Evolutionary conservation across 208 protist species (phyloP).

Genomic region (Crithidia sp.): DNA sequence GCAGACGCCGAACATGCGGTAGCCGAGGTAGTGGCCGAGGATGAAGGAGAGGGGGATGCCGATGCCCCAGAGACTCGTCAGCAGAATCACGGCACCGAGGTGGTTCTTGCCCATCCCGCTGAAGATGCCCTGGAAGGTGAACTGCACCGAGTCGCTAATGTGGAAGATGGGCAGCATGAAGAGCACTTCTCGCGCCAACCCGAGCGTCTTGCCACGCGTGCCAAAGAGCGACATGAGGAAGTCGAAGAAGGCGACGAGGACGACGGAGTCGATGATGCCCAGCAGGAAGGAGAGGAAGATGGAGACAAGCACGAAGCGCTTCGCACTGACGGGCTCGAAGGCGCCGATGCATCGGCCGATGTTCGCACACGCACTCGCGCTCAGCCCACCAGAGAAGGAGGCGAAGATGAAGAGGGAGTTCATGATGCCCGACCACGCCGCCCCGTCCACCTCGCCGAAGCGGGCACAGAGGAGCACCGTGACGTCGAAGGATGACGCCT

Average conservation of each 20-base stretch:
- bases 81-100: conserved; percentile 73
- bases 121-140: conserved; percentile 88
- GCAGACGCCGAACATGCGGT: conserved; percentile 72
- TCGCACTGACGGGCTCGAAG: conserved; percentile 56
- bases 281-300: conserved; percentile 46
- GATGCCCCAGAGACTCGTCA: conserved; percentile 76
- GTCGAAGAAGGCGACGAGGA: conserved; percentile 69
- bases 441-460: conserved; percentile 63
- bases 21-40: conserved; percentile 61
- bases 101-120: conserved; percentile 84
- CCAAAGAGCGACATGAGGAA: conserved; percentile 78
- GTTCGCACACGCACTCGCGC: conserved; percentile 79
- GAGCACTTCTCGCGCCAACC: conserved; percentile 55
- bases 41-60: conserved; percentile 71
- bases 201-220: conserved; percentile 54
- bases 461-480: conserved; percentile 75
- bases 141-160: conserved; percentile 80
- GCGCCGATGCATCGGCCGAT: conserved; percentile 82
- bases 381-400: conserved; percentile 70
- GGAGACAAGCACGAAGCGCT: conserved; percentile 62
- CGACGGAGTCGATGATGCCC: conserved; percentile 50
- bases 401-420: conserved; percentile 82
- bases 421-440: conserved; percentile 84
- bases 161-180: conserved; percentile 77
- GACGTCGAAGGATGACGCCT: conserved; percentile 86